Evolutionary conservation across 441 rosid species (phyloP).

Genomic region (Croton setiger): DNA sequence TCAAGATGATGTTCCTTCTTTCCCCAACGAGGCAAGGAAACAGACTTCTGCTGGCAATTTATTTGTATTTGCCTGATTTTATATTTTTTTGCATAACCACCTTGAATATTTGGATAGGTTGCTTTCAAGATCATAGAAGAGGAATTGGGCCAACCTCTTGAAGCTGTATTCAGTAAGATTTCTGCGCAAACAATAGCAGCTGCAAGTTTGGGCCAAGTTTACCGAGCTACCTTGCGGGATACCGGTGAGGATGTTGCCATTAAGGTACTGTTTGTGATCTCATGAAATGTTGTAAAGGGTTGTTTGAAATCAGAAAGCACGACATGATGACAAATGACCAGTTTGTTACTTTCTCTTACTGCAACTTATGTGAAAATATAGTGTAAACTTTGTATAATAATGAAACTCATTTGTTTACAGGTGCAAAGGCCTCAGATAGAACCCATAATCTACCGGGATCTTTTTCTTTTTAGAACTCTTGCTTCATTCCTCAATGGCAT

Average conservation of each 20-base stretch:
- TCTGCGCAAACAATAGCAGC: conserved; percentile 89
- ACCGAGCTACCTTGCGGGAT: conserved; percentile 82
- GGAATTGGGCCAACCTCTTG: conserved; percentile 88
- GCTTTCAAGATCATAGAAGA: conserved; percentile 90
- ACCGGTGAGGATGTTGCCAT: conserved; percentile 96
- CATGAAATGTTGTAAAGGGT: neutral
- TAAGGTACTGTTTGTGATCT: conserved; percentile 49
- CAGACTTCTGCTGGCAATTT: neutral
- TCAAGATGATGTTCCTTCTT: conserved; percentile 94
- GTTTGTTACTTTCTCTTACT: neutral
- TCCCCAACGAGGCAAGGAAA: conserved; percentile 67
- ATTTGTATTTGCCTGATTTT: neutral
- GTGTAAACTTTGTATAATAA: conserved; percentile 3
- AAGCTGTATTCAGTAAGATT: conserved; percentile 81
- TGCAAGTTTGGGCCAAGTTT: conserved; percentile 97
- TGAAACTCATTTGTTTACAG: conserved; percentile 38
- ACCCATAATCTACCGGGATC: conserved; percentile 89
- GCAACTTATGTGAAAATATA: neutral
- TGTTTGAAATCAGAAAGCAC: neutral
- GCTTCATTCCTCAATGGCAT: conserved; percentile 90
- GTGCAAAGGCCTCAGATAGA: conserved; percentile 92
- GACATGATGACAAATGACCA: neutral
- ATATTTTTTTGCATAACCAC: conserved; percentile 21
- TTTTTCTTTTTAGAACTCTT: conserved; percentile 89
- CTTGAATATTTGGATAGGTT: conserved; percentile 43